Evolutionary conservation across 257 asterid species (phyloP), one percentile per base, ranked within the genome.

Genomic region (Solanum rostratum): DNA sequence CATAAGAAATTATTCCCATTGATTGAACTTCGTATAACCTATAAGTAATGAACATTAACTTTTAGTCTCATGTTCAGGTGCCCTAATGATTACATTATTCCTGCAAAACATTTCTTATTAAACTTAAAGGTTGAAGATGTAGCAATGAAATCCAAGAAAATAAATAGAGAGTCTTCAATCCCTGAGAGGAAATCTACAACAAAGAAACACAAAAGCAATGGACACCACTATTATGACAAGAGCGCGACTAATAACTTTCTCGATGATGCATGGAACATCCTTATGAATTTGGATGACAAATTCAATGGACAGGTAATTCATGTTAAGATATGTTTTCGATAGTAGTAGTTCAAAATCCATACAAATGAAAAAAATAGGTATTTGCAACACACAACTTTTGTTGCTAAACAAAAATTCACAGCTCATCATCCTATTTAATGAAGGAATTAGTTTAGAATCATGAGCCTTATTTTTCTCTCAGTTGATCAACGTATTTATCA

Each of bases 1-100:
- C 1, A 0, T 3, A 22, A 3, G 1, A 59, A 22, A 8, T 22
- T n/a, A 0, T 22, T 59, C 9, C 3, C 68, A 10, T 3, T 3
- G 7, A 15, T n/a, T 60, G 3, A 60, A 60, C 16, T 4, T 11
- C n/a, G 19, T 55, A 5, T n/a, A 11, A 22, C 68, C 2, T 0
- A 1, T n/a, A 2, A 3, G 11, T 22, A 10, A 2, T 10, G 1
- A 2, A 13, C 2, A 3, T 0, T 10, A 60, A 60, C 7, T 57
- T 11, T 22, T 22, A 22, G 0, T 1, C 2, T 60, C 33, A 22
- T 60, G 2, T 11, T 22, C 22, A 22, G 8, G 63, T 0, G 2
- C 8, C 16, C 11, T 1, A 16, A 22, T 2, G 24, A 39, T 10
- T 69, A 10, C 0, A 39, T 39, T 39, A 10, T 19, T 69, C 24